phyloP scores from a whole-genome alignment of 2,329 filamentous ascomycete species.

The Macrophomina pseudophaseolina region DNA sequence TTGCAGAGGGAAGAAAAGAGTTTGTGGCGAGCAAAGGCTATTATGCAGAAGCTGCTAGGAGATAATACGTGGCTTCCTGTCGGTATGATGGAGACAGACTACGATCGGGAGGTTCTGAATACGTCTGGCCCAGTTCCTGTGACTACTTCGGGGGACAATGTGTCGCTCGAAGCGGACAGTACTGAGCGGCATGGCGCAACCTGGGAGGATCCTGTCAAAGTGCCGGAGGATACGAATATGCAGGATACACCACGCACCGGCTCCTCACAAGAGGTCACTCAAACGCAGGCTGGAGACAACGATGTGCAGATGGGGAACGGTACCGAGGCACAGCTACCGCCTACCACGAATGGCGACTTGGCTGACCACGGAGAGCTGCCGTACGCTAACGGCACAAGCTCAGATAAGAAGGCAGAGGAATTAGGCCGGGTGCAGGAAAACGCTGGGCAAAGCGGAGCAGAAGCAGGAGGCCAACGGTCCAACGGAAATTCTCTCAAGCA shows the following conservation, averaged over 20 bases:
- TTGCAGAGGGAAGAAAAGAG: constrained; percentile 76
- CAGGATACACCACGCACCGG: not conserved
- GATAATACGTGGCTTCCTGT: constrained; percentile 71
- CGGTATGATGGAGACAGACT: constrained; percentile 56
- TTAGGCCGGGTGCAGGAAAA: not conserved
- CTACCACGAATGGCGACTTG: not conserved
- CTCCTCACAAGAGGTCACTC: not conserved
- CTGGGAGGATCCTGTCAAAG: constrained; percentile 21
- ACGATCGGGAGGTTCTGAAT: constrained; percentile 55
- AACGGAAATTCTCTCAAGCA: constrained; percentile 14
- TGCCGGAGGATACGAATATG: constrained; percentile 1
- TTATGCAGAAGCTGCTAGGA: constrained; percentile 75
- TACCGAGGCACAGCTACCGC: not conserved
- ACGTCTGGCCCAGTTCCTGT: not conserved
- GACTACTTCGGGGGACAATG: constrained; percentile 1
- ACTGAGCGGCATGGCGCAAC: constrained; percentile 3
- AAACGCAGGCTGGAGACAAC: not conserved
- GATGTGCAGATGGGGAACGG: constrained; percentile 24
- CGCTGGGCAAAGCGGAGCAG: not conserved
- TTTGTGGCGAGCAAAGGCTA: constrained; percentile 74
- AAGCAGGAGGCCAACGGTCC: not conserved
- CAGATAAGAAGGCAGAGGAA: not conserved
- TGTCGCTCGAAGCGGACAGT: constrained; percentile 12
- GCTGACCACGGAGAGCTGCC: not conserved
- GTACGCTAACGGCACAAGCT: not conserved